Evolutionary conservation across 805 yeast genomes (phyloP), one percentile per base, ranked within the genome.

Genomic region (Sugiyamaella floridensis): DNA sequence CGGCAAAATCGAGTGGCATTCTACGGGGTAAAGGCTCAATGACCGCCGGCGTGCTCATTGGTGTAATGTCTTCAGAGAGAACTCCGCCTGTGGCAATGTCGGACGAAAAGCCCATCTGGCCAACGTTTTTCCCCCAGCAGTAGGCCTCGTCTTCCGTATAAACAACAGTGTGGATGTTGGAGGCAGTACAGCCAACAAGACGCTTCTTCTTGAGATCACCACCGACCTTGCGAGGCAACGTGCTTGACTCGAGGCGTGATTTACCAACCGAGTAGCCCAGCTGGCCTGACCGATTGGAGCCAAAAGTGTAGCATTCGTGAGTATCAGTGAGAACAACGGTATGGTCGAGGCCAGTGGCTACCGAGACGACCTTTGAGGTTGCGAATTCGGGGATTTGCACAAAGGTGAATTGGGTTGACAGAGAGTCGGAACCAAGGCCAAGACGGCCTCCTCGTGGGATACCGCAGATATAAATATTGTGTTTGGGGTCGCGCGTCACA

Each of bases 61-160:
- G 22, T n/a, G 37, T 5, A 11, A 32, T 32, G 14, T 26, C 40
- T 28, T 40, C 45, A 16, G 22, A 20, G 16, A 26, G n/a, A 4
- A 49, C 28, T 12, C 52, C 52, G 14, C 67, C 67, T 10, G 69
- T 65, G 1, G 68, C 53, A 15, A 69, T 53, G 5, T 49, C 52
- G 16, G 48, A 32, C 9, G 71, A 60, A 48, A 78, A 71, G 2
- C 92, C 92, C 82, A 88, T 80, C 65, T 88, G 96, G 0, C 96
- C 96, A 37, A 80, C 69, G 62, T 88, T 86, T 40, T 83, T 68
- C 1, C 96, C 96, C 95, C 96, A 88, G 40, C 80, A 66, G 55
- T 70, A 78, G 1, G 85, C 57, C 9, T 76, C 78, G 43, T 70
- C 64, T 6, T 69, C 71, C 0, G 82, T 70, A 55, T 74, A 83